These are phyloP conservation scores for Candida mesenterica DNA, from an alignment of 1,139 yeast genomes.

Conservation along the genomic window DNA sequence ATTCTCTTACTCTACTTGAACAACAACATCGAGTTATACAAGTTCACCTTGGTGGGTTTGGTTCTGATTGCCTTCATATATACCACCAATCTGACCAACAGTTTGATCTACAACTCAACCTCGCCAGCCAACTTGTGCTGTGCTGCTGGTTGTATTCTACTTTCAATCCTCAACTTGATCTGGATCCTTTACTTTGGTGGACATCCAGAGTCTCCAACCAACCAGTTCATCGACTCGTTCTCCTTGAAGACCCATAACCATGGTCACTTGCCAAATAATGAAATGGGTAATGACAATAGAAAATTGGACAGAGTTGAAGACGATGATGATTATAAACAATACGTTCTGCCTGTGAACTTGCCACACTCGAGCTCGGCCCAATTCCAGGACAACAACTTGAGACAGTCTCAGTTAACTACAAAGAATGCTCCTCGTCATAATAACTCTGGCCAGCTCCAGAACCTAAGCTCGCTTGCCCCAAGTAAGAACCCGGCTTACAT, in stretches of 20 bases:
- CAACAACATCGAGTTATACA: slow-evolving; percentile 70
- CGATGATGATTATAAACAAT: slow-evolving; percentile 29
- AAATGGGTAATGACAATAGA: slow-evolving; percentile 24
- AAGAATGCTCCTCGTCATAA: slow-evolving; percentile 10
- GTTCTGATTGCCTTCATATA: slow-evolving; percentile 72
- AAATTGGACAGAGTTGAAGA: slow-evolving; percentile 22
- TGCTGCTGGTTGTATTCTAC: slow-evolving; percentile 86
- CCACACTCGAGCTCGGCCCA: slow-evolving; percentile 22
- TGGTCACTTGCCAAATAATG: slow-evolving; percentile 25
- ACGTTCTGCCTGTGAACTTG: slow-evolving; percentile 22
- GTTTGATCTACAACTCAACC: slow-evolving; percentile 64
- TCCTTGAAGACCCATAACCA: slow-evolving; percentile 31
- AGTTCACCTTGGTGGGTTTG: slow-evolving; percentile 57
- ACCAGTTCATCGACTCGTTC: slow-evolving; percentile 82
- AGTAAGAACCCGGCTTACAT: slow-evolving; percentile 43
- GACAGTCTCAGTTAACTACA: slow-evolving; percentile 38
- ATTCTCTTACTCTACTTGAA: slow-evolving; percentile 62
- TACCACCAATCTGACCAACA: slow-evolving; percentile 79
- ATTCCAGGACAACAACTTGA: slow-evolving; percentile 36
- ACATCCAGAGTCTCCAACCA: slow-evolving; percentile 75
- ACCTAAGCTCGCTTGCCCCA: slow-evolving; percentile 13
- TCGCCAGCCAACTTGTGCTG: slow-evolving; percentile 75
- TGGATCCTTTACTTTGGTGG: slow-evolving; percentile 90
- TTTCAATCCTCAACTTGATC: slow-evolving; percentile 72
- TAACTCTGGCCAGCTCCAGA: not conserved